Percentiles rank a stretch among this genome's conserved stretches.
Evolutionary conservation across 768 basidiomycete genomes (phyloP).

Genomic region (Collybiopsis luxurians): DNA sequence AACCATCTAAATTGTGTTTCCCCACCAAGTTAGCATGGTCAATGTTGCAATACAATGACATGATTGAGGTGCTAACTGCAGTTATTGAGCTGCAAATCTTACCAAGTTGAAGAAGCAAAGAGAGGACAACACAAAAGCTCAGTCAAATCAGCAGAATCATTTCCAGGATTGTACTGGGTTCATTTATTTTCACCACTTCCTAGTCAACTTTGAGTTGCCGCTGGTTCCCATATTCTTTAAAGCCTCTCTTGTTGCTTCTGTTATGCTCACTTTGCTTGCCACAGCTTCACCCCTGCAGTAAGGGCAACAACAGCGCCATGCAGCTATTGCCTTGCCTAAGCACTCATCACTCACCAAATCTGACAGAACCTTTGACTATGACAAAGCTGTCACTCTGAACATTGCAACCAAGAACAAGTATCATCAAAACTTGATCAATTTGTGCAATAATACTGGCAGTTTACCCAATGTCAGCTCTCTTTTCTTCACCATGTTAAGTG

Average conservation of each 20-base stretch:
- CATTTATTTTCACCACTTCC: too few relatives aligned
- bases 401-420: conserved; percentile 19
- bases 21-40: too few relatives aligned
- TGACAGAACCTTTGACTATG: conserved; percentile 20
- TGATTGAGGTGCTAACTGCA: too few relatives aligned
- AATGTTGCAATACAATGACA: too few relatives aligned
- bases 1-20: too few relatives aligned
- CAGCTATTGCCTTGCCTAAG: conserved; percentile 1
- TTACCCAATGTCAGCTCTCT: background rate
- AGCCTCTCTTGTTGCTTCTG: background rate
- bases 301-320: background rate
- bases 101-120: too few relatives aligned
- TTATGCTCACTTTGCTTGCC: background rate
- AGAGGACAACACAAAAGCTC: too few relatives aligned
- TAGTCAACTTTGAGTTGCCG: too few relatives aligned
- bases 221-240: conserved; percentile 2
- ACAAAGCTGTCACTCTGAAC: conserved; percentile 12
- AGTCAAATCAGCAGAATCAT: too few relatives aligned
- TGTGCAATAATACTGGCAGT: conserved; percentile 14
- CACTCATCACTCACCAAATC: conserved; percentile 10
- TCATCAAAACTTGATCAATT: conserved; percentile 20
- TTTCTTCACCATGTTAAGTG: too few relatives aligned
- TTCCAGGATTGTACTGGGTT: too few relatives aligned
- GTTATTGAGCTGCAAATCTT: too few relatives aligned
- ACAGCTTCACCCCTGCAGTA: background rate